Evolutionary conservation across 495 filamentous ascomycete genomes (phyloP).

Genomic region (Tuber calosporum): DNA sequence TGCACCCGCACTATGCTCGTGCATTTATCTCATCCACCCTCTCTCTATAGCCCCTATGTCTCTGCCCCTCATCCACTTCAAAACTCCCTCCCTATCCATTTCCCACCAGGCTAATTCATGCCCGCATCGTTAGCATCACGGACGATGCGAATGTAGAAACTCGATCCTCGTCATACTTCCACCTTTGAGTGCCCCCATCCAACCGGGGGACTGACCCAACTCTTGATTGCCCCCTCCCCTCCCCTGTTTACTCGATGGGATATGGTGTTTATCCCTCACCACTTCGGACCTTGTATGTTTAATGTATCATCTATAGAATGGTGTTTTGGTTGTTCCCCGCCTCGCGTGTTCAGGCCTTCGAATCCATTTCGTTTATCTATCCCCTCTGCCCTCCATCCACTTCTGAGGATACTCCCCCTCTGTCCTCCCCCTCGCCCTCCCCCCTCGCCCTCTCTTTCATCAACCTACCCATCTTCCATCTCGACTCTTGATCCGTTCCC

Average conservation of each 20-base stretch:
- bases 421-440: background rate
- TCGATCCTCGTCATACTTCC: conserved; percentile 26
- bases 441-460: background rate
- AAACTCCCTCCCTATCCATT: background rate
- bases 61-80: background rate
- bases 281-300: conserved; percentile 16
- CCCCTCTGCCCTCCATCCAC: conserved; percentile 28
- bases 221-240: conserved; percentile 18
- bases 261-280: conserved; percentile 14
- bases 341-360: conserved; percentile 5
- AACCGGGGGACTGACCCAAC: background rate
- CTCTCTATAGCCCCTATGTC: background rate
- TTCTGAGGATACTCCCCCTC: background rate
- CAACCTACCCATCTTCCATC: conserved; percentile 2
- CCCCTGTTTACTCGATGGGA: conserved; percentile 22
- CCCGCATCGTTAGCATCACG: conserved; percentile 6
- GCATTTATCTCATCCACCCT: background rate
- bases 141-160: conserved; percentile 35
- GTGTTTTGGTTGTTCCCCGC: conserved; percentile 10
- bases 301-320: conserved; percentile 7
- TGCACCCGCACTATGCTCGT: background rate
- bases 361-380: conserved; percentile 32
- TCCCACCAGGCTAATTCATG: background rate
- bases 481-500: background rate
- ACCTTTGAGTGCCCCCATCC: background rate